Conservation (phyloP, 495 filamentous ascomycete species). For the Sordaria brevicollis region DNA sequence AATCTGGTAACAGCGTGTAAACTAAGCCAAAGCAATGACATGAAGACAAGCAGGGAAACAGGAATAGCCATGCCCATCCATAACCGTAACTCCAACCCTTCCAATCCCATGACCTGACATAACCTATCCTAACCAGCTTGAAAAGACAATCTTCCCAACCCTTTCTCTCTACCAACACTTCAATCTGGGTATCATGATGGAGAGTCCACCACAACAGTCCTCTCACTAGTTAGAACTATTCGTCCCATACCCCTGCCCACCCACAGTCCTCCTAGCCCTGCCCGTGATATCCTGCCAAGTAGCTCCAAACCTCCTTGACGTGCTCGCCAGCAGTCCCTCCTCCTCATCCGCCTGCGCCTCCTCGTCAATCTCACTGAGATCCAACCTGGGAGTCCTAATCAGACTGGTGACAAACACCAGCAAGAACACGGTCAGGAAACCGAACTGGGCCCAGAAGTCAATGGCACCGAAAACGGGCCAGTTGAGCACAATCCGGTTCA, state of each 20-base stretch:
- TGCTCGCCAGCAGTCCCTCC: conserved; percentile 77
- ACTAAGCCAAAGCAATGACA: neutral
- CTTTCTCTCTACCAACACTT: neutral
- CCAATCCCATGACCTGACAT: neutral
- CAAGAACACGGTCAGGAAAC: conserved; percentile 74
- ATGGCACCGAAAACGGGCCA: conserved; percentile 94
- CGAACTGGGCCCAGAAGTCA: conserved; percentile 91
- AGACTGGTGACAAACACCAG: conserved; percentile 65
- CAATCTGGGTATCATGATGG: neutral
- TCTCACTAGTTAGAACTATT: neutral
- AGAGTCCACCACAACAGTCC: neutral
- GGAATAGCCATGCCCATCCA: neutral
- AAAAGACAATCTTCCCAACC: neutral
- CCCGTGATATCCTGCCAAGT: conserved; percentile 82
- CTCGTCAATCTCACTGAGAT: conserved; percentile 67
- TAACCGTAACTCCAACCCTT: neutral
- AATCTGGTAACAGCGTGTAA: neutral
- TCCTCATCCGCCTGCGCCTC: conserved; percentile 93
- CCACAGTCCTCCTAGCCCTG: conserved; percentile 1
- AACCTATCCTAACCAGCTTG: neutral
- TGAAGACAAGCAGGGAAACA: neutral
- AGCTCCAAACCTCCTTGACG: conserved; percentile 68
- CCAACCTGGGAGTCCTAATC: conserved; percentile 66
- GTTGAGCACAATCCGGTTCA: conserved; percentile 88
- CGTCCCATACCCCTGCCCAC: conserved; percentile 6